Conservation (phyloP, 1,284 basidiomycete genomes). For the Ustilago shanxiensis region DNA sequence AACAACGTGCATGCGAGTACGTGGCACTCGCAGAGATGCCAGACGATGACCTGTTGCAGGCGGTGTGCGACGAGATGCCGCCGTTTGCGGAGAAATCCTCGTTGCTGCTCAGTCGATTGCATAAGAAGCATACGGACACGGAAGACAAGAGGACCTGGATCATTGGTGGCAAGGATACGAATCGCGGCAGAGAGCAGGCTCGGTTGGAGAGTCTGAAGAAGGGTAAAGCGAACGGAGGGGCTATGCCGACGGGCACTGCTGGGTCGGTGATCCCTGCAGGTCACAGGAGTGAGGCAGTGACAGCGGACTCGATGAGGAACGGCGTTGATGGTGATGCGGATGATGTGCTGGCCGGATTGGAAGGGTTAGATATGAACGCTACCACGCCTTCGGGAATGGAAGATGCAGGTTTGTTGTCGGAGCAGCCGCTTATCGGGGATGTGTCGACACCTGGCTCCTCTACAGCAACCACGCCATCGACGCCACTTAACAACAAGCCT, state of each 20-base stretch:
- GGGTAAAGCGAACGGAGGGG: constrained; percentile 65
- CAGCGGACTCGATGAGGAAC: constrained; percentile 47
- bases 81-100: constrained; percentile 94
- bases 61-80: constrained; percentile 98
- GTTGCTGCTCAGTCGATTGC: constrained; percentile 83
- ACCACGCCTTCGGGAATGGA: constrained; percentile 57
- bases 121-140: constrained; percentile 84
- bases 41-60: constrained; percentile 90
- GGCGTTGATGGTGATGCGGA: constrained; percentile 63
- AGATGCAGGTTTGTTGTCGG: constrained; percentile 26
- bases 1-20: constrained; percentile 87
- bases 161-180: constrained; percentile 91
- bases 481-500: constrained; percentile 21
- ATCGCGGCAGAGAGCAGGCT: constrained; percentile 78
- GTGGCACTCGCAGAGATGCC: constrained; percentile 61
- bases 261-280: constrained; percentile 57
- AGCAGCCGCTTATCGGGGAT: constrained; percentile 38
- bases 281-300: constrained; percentile 49
- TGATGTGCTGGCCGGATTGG: constrained; percentile 82
- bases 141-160: constrained; percentile 92
- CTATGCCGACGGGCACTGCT: constrained; percentile 59
- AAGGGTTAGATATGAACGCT: constrained; percentile 81
- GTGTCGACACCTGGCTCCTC: constrained; percentile 26
- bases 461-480: constrained; percentile 33
- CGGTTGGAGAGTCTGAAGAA: constrained; percentile 74